Evolutionary conservation across 169 alveolate genomes (phyloP), one percentile per base, ranked within the genome.

Genomic region (Plasmodium gaboni): DNA sequence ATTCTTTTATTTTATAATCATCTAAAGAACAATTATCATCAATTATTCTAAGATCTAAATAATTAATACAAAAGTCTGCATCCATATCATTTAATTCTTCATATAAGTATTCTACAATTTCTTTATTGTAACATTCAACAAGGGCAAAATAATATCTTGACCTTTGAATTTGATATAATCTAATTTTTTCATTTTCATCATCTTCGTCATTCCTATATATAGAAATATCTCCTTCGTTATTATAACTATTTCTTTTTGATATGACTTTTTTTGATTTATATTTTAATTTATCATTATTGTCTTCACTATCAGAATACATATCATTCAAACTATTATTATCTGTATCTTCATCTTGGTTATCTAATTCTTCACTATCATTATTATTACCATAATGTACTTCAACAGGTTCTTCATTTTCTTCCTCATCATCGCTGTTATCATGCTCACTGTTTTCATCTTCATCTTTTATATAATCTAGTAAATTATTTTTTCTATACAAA

Each of bases 31-130:
- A 71, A 42, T 95, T 96, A 70, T 96, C 98, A 24, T 99, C 99
- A 9, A 98, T 95, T 91, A 98, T 97, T 67, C 99, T 93, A 72
- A 98, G 94, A 91, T 97, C 99, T 72, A 98, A 90, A 64, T 97
- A 95, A 76, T 97, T 95, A 65, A 97, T 95, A 63, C 98, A 96
- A 74, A 97, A 93, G 80, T 97, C 98, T 60, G 98, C 97, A 87
- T 98, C 99, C 89, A 94, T 93, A 17, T 98, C 99, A 94, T 98
- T 98, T 73, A 97, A 93, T 76, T 98, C 99, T 73, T 97, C 97
- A 94, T 97, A 98, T 19, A 98, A 85, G 53, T 89, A 89, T 88
- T 92, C 95, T 3, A 99, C 99, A 60, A 98, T 96, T 69, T 96
- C 96, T 26, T 86, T 94, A 6, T 95, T 73, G 89, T 96, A 97